Conservation (phyloP, 2,329 filamentous ascomycete genomes). For the Hymenoscyphus occultus region DNA sequence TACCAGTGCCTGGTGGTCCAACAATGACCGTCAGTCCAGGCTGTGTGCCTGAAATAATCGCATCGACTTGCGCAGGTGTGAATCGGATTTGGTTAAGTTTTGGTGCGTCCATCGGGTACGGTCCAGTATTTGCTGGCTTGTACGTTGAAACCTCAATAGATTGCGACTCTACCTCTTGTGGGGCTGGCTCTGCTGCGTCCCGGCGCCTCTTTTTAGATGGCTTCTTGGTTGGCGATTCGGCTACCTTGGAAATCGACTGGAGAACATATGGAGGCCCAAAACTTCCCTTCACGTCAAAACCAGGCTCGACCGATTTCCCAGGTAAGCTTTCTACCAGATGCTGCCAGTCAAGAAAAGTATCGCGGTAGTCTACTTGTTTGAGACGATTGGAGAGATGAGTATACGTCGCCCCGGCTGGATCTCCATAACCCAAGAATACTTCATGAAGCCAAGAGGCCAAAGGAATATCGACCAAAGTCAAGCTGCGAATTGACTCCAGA, state of each 20-base stretch:
- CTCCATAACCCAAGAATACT: conserved; percentile 95
- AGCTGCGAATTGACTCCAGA: conserved; percentile 82
- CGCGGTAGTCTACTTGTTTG: conserved; percentile 80
- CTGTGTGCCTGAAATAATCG: conserved; percentile 89
- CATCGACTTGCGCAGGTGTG: conserved; percentile 86
- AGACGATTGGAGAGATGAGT: conserved; percentile 76
- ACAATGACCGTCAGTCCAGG: conserved; percentile 92
- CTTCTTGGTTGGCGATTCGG: conserved; percentile 51
- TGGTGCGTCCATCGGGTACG: conserved; percentile 80
- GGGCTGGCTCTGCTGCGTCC: conserved; percentile 65
- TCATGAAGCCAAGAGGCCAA: conserved; percentile 92
- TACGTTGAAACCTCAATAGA: conserved; percentile 84
- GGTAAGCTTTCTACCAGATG: conserved; percentile 87
- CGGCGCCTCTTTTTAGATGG: conserved; percentile 84
- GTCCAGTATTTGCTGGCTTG: conserved; percentile 81
- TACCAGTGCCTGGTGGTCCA: conserved; percentile 92
- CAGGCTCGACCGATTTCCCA: conserved; percentile 80
- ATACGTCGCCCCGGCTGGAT: conserved; percentile 84
- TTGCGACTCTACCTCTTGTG: conserved; percentile 57
- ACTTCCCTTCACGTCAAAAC: conserved; percentile 65
- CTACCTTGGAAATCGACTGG: conserved; percentile 58
- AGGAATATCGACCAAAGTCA: conserved; percentile 80
- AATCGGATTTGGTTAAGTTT: conserved; percentile 83
- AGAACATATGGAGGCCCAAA: conserved; percentile 88
- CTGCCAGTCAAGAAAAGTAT: conserved; percentile 94